Base-by-base conservation (phyloP, 139 green algal species). In the Spirogloea muscicola region DNA sequence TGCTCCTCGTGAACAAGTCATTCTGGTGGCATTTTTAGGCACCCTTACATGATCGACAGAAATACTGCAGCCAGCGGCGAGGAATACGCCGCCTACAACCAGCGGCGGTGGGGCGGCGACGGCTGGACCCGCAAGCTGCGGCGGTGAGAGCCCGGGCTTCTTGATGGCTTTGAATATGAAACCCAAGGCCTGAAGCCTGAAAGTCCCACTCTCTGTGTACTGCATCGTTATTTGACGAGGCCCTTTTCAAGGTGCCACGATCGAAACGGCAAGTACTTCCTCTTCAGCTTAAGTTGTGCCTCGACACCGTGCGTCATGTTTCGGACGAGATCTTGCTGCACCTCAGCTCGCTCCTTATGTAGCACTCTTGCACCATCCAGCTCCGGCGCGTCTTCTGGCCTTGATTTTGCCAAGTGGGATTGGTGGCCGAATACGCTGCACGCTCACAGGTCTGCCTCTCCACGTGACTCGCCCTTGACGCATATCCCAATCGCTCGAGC, bases 21-120 rank as follows among this genome's bases (percentile, higher is more conserved):
- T 60, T 27, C 31, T 27, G 49, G 49, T 27, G 49, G 49, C 13
- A 18, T 21, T 27, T 25, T n/a, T 25, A 76, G 71, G 71, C 72
- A 80, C n/a, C 46, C 72, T 9, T 80, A 78, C 62, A 78, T 80
- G 65, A 80, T 80, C 37, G 72, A 80, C 38, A 6, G 10, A 16
- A 27, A 27, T 21, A 80, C 72, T 21, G 69, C 68, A 18, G 21
- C 16, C 18, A 21, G 18, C 10, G 72, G 72, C 21, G 72, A 80
- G 38, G 67, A 78, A 7, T 80, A 80, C 62, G 18, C 77, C 9
- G 72, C 72, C 5, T 80, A 80, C 43, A 80, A 80, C 49, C 18
- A 68, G 40, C 70, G 72, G 38, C 16, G 72, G 1, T 80, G 72
- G 72, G 72, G 72, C 2, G 37, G 29, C 36, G 72, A 78, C 18